These are phyloP conservation scores for Penicillium sp. DNA, from an alignment of 2,329 filamentous ascomycete genomes.

Conservation along the genomic window DNA sequence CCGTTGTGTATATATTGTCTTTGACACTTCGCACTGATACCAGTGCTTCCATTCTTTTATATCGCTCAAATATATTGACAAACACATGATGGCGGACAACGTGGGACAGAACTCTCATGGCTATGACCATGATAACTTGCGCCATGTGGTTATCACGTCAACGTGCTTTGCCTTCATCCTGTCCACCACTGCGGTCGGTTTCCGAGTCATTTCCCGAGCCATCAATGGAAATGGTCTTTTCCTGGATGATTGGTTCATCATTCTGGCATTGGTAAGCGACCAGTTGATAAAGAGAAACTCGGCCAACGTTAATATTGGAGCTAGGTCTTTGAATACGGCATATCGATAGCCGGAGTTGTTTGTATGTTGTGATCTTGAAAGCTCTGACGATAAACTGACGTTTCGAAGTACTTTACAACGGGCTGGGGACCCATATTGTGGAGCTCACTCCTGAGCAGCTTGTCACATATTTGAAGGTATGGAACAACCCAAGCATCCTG, in stretches of 20 bases:
- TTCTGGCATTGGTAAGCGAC: slow-evolving; percentile 15
- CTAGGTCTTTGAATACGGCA: slow-evolving; percentile 24
- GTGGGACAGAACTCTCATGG: slow-evolving; percentile 11
- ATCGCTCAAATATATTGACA: not conserved
- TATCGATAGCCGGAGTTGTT: slow-evolving; percentile 26
- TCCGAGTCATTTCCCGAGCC: slow-evolving; percentile 22
- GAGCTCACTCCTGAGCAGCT: slow-evolving; percentile 19
- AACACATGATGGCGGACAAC: slow-evolving; percentile 8
- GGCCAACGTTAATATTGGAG: not conserved
- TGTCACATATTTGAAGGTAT: slow-evolving; percentile 26
- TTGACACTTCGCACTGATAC: not conserved
- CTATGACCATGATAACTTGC: slow-evolving; percentile 24
- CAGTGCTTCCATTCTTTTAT: not conserved
- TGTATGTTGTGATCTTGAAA: slow-evolving; percentile 15
- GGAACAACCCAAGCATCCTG: not conserved
- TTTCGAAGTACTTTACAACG: slow-evolving; percentile 23
- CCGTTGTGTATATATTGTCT: not conserved
- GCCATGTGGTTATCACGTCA: slow-evolving; percentile 30
- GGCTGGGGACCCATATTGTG: slow-evolving; percentile 24
- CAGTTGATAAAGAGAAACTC: not conserved
- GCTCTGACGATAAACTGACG: not conserved
- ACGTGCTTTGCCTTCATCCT: slow-evolving; percentile 27
- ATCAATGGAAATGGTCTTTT: slow-evolving; percentile 19
- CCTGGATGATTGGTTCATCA: slow-evolving; percentile 13
- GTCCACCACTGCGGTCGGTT: slow-evolving; percentile 22